phyloP scores from a whole-genome alignment of 257 asterid species.

The Scutellaria barbata region DNA sequence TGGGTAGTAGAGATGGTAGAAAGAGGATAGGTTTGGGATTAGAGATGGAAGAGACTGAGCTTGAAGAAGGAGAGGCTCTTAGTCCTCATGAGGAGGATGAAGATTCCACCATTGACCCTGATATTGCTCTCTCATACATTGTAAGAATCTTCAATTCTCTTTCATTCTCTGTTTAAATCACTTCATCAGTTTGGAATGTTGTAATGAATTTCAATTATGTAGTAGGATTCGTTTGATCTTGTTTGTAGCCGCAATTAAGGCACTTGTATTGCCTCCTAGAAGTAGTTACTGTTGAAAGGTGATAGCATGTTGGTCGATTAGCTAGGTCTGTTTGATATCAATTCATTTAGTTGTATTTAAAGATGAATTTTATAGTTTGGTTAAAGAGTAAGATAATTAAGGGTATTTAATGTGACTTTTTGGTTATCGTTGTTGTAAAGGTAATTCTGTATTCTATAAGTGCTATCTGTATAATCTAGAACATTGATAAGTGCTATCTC shows the following conservation, averaged over 20 bases:
- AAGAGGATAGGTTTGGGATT: conserved; percentile 72
- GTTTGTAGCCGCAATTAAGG: conserved; percentile 5
- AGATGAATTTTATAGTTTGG: conserved; percentile 32
- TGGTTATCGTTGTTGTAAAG: conserved; percentile 31
- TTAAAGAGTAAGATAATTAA: conserved; percentile 22
- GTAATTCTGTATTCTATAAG: conserved; percentile 20
- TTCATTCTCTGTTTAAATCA: conserved; percentile 22
- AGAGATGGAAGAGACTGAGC: conserved; percentile 81
- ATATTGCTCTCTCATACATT: conserved; percentile 88
- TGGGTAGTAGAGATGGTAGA: conserved; percentile 78
- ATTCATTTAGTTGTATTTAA: conserved; percentile 6
- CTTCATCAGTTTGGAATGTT: conserved; percentile 28
- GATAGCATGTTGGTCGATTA: conserved; percentile 14
- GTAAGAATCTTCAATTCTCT: conserved; percentile 50
- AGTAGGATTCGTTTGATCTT: conserved; percentile 38
- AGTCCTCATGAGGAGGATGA: conserved; percentile 47
- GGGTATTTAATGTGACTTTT: conserved; percentile 24
- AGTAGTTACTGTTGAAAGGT: conserved; percentile 25
- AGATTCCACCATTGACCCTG: conserved; percentile 89
- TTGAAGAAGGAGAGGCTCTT: conserved; percentile 98
- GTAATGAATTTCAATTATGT: conserved; percentile 24
- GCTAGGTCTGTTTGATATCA: conserved; percentile 22
- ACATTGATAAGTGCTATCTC: no score
- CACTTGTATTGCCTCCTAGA: conserved; percentile 5
- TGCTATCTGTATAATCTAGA: conserved; percentile 31